Base-by-base conservation (phyloP, 2,329 filamentous ascomycete genomes). In the Apiospora arundinis region DNA sequence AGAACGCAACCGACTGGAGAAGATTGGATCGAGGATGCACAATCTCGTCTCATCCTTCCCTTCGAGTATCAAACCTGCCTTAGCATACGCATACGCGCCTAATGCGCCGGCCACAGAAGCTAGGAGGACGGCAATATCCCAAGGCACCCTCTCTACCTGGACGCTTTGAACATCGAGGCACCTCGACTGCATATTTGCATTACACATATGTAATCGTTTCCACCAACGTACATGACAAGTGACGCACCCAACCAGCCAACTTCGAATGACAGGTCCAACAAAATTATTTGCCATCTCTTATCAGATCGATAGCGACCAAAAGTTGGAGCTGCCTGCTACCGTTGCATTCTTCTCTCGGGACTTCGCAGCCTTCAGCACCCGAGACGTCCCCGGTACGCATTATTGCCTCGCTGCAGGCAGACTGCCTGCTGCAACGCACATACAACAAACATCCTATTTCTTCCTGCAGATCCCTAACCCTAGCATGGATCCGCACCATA, bases 201-300 rank as follows among this genome's bases (percentile, higher is more conserved):
- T 60, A 37, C 32, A 32, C 32, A 32, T 56, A 56, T 60, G 52
- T 60, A 60, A 60, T 32, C 28, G 28, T 32, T 60, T 60, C 52
- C 52, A 60, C 52, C 25, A 16, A 60, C 52, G 52, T 21, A 60
- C 52, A 37, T 60, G 52, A 37, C 28, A 21, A 18, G 5, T 8
- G 52, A 9, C 52, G 7, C 28, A 52, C 28, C 32, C 28, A 60
- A 18, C 32, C 32, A 32, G 32, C 32, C 32, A 32, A 25, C 48
- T 21, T 37, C 52, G 52, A 37, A 21, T 21, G 52, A 25, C 49
- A 56, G 25, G 52, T 60, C 16, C 6, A 6, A 32, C 6, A 32
- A 8, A 32, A 1, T 12, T 14, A 60, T 14, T 21, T 32, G 49
- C 14, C 49, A 56, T 37, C 28, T 60, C 12, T 21, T 60, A 60